Base-by-base conservation (phyloP, 208 protist genomes). In the Leishmania lainsoni region DNA sequence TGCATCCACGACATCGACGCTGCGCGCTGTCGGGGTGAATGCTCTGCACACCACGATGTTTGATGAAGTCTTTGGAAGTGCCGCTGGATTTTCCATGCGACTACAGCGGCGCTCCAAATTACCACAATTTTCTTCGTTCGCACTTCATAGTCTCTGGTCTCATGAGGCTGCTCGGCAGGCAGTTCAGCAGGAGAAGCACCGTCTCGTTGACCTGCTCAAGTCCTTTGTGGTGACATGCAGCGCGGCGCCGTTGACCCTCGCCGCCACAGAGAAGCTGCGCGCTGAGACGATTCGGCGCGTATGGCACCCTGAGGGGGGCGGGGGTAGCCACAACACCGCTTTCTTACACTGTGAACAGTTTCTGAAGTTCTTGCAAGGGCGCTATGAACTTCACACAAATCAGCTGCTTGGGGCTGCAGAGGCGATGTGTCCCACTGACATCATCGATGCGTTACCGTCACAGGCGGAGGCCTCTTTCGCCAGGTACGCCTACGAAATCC, bases 401-500 rank as follows among this genome's bases (percentile, higher is more conserved):
- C 29, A 35, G 32, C 29, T 63, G 3, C 78, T 78, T 26, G 22
- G 51, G 9, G 29, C 5, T 8, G 26, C 72, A 4, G 76, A 49
- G 1, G 16, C 52, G 4, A 35, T 35, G 0, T 29, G 32, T 56
- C 35, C 82, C 12, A 12, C 32, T 14, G 90, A 91, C 78, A 76
- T 94, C 3, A 74, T 88, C 29, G 92, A 97, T 54, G 86, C 75
- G 12, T 85, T 97, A 85, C 83, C 84, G 0, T 97, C 94, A 1
- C 72, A 83, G 75, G 92, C 94, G 12, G 92, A 97, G 79, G 89
- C 90, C 5, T 78, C 83, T 2, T 92, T 97, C 78, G 91, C 93
- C 8, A 79, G 80, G 52, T 91, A 88, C 71, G 86, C 89, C 0
- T 89, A 94, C 45, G 54, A 78, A 14, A 49, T 87, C 14, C 78